phyloP scores from a whole-genome alignment of 768 basidiomycete genomes.

The Leucocoprinus birnbaumii region DNA sequence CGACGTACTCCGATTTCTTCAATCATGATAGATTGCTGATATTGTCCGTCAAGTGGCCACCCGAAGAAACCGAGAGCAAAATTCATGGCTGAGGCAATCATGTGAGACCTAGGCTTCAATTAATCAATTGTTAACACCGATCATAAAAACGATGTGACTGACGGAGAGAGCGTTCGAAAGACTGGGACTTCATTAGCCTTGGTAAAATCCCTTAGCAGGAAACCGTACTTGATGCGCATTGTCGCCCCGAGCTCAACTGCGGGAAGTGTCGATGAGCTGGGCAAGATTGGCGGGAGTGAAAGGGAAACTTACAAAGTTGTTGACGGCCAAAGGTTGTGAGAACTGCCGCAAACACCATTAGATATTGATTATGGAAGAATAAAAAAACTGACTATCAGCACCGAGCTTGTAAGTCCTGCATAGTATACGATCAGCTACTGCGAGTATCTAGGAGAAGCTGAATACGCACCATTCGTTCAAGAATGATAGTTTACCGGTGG shows the following conservation, averaged over 20 bases:
- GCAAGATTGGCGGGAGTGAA: neutral
- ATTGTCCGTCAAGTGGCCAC: conserved; percentile 67
- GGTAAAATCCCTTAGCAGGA: conserved; percentile 66
- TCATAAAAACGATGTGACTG: neutral
- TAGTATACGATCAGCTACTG: neutral
- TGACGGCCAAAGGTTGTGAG: conserved; percentile 90
- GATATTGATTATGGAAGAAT: neutral
- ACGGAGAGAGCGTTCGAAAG: conserved; percentile 79
- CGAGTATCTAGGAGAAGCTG: neutral
- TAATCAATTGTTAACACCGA: neutral
- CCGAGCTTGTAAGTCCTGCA: conserved; percentile 87
- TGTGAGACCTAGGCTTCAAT: conserved; percentile 54
- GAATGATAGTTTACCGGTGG: conserved; percentile 64
- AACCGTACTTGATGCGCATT: conserved; percentile 76
- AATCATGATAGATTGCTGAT: conserved; percentile 75
- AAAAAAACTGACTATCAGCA: conserved; percentile 59
- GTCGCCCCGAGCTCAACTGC: conserved; percentile 67
- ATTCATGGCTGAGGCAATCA: conserved; percentile 62
- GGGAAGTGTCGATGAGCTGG: neutral
- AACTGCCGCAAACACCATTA: conserved; percentile 37
- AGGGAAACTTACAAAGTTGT: conserved; percentile 62
- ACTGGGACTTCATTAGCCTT: conserved; percentile 63
- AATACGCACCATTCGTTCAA: conserved; percentile 73
- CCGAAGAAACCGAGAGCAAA: conserved; percentile 78
- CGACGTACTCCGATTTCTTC: conserved; percentile 54